These are phyloP conservation scores for Oryza punctata DNA, from an alignment of 176 grass and related monocot species.

Conservation along the genomic window DNA sequence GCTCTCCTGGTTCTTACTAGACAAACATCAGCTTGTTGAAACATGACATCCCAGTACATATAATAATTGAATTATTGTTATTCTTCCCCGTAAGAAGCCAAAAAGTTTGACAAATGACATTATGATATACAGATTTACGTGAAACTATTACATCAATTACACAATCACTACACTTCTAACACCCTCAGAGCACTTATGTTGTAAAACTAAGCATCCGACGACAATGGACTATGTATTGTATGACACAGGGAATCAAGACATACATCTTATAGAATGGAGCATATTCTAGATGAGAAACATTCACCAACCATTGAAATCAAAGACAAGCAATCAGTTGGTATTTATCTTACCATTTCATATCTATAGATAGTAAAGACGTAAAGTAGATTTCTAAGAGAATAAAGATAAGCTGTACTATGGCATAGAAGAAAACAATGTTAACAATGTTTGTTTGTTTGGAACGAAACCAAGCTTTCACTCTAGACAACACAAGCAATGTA, in stretches of 20 bases:
- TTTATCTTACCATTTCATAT: conserved; percentile 12
- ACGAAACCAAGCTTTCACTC: not conserved
- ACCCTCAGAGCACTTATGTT: not conserved
- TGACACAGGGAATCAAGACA: no score
- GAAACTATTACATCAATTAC: not conserved
- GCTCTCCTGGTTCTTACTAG: not conserved
- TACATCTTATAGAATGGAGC: not conserved
- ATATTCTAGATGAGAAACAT: not conserved
- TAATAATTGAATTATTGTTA: conserved; percentile 5
- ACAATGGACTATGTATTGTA: no score
- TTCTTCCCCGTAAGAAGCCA: not conserved
- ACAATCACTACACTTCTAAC: no score
- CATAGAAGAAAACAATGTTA: not conserved
- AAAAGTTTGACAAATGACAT: not conserved
- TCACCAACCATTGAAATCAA: not conserved
- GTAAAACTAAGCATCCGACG: not conserved
- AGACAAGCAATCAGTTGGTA: conserved; percentile 2
- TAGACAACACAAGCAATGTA: conserved; percentile 13
- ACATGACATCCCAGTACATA: not conserved
- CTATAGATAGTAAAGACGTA: not conserved
- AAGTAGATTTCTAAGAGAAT: not conserved
- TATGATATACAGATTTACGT: not conserved
- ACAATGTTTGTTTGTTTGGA: not conserved
- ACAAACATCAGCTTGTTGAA: not conserved
- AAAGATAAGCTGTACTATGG: no score